A percentile compares a stretch with the other conserved stretches of the same genome.
These are phyloP conservation scores for Picochlorum sp. DNA, from an alignment of 139 green algal genomes.

Conservation along the genomic window DNA sequence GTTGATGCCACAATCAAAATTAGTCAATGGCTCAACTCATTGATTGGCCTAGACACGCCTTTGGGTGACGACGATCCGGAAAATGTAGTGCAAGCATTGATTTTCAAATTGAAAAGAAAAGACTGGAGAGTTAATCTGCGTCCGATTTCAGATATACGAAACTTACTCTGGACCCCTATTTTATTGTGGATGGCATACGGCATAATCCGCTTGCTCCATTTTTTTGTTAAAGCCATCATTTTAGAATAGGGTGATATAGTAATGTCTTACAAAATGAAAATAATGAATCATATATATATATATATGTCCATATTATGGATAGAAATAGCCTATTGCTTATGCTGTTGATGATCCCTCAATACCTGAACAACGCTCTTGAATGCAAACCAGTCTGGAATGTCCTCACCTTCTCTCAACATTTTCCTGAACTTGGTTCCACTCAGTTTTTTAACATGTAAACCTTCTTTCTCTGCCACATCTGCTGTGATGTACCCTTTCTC, in stretches of 20 bases:
- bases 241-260: no score
- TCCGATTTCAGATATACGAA: constrained; percentile 55
- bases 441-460: constrained; percentile 72
- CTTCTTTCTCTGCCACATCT: constrained; percentile 61
- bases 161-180: constrained; percentile 32
- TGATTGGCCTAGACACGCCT: constrained; percentile 35
- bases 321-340: not conserved
- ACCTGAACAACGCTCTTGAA: constrained; percentile 92
- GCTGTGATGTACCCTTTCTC: constrained; percentile 82
- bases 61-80: constrained; percentile 35
- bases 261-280: not conserved
- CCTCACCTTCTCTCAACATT: constrained; percentile 76
- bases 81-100: constrained; percentile 32
- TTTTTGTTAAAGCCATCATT: no score
- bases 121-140: constrained; percentile 60
- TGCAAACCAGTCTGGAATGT: constrained; percentile 96
- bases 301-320: not conserved
- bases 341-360: constrained; percentile 42
- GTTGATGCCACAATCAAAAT: constrained; percentile 52
- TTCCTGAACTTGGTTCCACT: constrained; percentile 88
- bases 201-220: no score
- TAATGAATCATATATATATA: not conserved
- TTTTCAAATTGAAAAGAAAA: constrained; percentile 13
- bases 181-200: not conserved
- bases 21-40: constrained; percentile 27